Percentiles rank a stretch among this genome's conserved stretches.
These are phyloP conservation scores for Jasminum sambac DNA, from an alignment of 257 asterid species.

Conservation along the genomic window DNA sequence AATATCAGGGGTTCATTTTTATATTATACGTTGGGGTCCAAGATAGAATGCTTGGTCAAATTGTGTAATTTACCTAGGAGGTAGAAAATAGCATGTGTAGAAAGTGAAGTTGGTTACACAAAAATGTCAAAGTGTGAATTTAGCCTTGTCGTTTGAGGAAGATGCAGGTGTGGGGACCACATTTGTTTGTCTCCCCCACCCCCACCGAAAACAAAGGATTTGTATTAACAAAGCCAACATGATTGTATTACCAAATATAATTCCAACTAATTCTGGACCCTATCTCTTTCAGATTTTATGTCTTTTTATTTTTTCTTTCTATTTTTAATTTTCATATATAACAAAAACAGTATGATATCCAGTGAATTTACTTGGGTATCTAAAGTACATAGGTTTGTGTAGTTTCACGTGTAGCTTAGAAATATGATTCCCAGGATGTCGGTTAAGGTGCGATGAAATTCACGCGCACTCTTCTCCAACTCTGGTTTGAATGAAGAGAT, in stretches of 20 bases:
- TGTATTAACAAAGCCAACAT: slow-evolving; percentile 9
- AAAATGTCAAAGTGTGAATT: slow-evolving; percentile 25
- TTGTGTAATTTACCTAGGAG: slow-evolving; percentile 12
- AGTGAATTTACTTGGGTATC: not conserved
- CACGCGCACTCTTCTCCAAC: not conserved
- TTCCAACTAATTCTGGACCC: slow-evolving; percentile 21
- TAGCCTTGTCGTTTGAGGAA: slow-evolving; percentile 26
- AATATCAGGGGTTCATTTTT: not conserved
- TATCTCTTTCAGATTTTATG: not conserved
- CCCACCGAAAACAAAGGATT: not conserved
- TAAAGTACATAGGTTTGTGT: not conserved
- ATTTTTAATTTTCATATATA: no score
- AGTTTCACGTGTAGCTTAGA: not conserved
- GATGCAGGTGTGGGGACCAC: slow-evolving; percentile 27
- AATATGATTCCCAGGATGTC: not conserved
- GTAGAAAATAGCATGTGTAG: slow-evolving; percentile 27
- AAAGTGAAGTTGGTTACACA: slow-evolving; percentile 24
- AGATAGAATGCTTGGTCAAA: slow-evolving; percentile 17
- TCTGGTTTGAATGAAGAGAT: not conserved
- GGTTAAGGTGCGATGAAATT: not conserved
- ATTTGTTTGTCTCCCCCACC: slow-evolving; percentile 24
- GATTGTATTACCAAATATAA: slow-evolving; percentile 23
- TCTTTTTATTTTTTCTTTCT: not conserved
- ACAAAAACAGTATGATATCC: not conserved
- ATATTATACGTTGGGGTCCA: slow-evolving; percentile 29